phyloP scores from a whole-genome alignment of 352 stramenopile genomes.

The Phytophthora rubi region DNA sequence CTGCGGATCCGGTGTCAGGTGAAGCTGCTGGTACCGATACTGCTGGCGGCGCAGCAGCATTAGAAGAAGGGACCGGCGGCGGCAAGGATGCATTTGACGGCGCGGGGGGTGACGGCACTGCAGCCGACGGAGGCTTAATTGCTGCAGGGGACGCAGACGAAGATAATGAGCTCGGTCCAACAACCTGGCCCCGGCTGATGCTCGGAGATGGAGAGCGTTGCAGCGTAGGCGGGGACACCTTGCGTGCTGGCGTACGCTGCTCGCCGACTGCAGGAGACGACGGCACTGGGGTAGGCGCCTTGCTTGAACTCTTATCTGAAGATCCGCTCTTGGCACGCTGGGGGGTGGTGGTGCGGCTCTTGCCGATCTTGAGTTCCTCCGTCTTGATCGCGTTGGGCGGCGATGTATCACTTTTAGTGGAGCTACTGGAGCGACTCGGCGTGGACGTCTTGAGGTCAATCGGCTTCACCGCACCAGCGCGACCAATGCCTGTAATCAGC shows the following conservation, averaged over 20 bases:
- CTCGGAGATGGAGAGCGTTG: conserved; percentile 47
- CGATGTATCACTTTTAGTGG: conserved; percentile 59
- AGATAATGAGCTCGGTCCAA: conserved; percentile 38
- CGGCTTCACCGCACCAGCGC: conserved; percentile 73
- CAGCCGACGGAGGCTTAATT: conserved; percentile 40
- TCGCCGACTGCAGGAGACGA: conserved; percentile 44
- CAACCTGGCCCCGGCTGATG: conserved; percentile 29
- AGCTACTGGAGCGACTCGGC: conserved; percentile 54
- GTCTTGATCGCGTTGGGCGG: conserved; percentile 37
- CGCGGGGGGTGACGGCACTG: conserved; percentile 19
- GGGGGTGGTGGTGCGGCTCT: conserved; percentile 51
- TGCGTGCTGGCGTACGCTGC: conserved; percentile 36
- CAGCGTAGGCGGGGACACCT: conserved; percentile 47
- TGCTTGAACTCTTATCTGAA: conserved; percentile 43
- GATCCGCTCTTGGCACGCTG: conserved; percentile 57
- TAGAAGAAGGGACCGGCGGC: not conserved
- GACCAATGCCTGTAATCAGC: conserved; percentile 76
- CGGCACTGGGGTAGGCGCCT: conserved; percentile 32
- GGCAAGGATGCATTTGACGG: not conserved
- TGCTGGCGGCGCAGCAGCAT: conserved; percentile 8
- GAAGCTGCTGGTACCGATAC: conserved; percentile 21
- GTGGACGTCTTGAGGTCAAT: conserved; percentile 84
- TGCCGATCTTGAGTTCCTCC: conserved; percentile 56
- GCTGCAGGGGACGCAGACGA: conserved; percentile 47
- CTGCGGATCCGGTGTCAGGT: conserved; percentile 20